phyloP scores from a whole-genome alignment of 192 early-diverging fungal genomes.

The Backusella sp. region DNA sequence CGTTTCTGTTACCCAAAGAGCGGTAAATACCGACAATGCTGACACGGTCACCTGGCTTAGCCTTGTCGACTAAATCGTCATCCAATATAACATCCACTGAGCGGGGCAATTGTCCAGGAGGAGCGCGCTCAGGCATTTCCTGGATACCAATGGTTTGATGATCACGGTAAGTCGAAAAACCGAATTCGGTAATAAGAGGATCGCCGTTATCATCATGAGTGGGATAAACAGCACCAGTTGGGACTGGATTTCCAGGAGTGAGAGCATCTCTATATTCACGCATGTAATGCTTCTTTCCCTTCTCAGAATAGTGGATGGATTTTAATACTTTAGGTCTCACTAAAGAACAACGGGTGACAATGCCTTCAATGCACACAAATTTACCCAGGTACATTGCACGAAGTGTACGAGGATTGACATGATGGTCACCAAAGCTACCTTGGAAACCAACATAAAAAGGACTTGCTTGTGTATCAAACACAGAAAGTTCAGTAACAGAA shows the following conservation, averaged over 20 bases:
- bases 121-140: constrained; percentile 99
- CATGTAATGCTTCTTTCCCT: constrained; percentile 75
- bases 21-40: constrained; percentile 92
- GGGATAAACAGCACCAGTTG: constrained; percentile 83
- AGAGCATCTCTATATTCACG: constrained; percentile 89
- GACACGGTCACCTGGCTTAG: constrained; percentile 97
- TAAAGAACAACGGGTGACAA: constrained; percentile 97
- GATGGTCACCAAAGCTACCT: constrained; percentile 89
- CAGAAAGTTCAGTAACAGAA: constrained; percentile 28
- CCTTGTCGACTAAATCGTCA: constrained; percentile 92
- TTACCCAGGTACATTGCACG: constrained; percentile 78
- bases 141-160: constrained; percentile 93
- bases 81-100: constrained; percentile 94
- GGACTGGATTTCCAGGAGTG: constrained; percentile 63
- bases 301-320: constrained; percentile 92
- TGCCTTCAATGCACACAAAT: constrained; percentile 93
- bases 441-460: constrained; percentile 80
- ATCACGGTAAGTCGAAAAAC: constrained; percentile 85
- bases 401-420: constrained; percentile 85
- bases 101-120: constrained; percentile 89
- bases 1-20: constrained; percentile 77
- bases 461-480: constrained; percentile 39
- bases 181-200: constrained; percentile 90
- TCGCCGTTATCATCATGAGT: constrained; percentile 95
- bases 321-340: constrained; percentile 93